A percentile compares a stretch with the other conserved stretches of the same genome.
These are phyloP conservation scores for Ensete ventricosum DNA, from an alignment of 176 grass and related monocot species.

Conservation along the genomic window DNA sequence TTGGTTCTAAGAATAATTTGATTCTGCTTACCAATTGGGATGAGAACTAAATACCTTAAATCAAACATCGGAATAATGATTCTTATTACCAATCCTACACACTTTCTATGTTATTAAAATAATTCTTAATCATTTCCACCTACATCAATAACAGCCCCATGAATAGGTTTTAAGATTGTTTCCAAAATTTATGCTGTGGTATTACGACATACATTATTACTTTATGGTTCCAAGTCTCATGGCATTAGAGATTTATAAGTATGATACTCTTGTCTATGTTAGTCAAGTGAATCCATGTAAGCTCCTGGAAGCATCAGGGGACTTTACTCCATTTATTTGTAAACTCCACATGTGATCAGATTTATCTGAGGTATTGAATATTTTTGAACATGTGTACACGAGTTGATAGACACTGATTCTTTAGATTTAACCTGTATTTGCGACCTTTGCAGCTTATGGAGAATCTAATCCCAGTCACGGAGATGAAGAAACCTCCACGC, in stretches of 20 bases:
- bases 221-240: background rate
- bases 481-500: constrained; percentile 6
- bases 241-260: background rate
- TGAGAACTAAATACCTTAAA: too few species aligned
- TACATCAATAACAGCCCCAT: too few species aligned
- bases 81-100: too few species aligned
- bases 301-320: background rate
- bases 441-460: constrained; percentile 11
- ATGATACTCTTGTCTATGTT: background rate
- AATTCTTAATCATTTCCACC: too few species aligned
- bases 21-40: too few species aligned
- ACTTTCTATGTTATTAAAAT: too few species aligned
- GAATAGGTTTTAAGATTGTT: too few species aligned
- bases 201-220: background rate
- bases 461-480: constrained; percentile 9
- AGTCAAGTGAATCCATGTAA: background rate
- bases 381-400: background rate
- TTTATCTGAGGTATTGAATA: background rate
- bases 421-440: background rate
- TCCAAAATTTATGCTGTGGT: too few species aligned
- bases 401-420: background rate
- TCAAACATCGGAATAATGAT: too few species aligned
- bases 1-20: too few species aligned
- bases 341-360: background rate
- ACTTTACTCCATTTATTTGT: background rate